Evolutionary conservation across 2,329 filamentous ascomycete species (phyloP), one percentile per base, ranked within the genome.

Genomic region (Cytospora paraplurivora): DNA sequence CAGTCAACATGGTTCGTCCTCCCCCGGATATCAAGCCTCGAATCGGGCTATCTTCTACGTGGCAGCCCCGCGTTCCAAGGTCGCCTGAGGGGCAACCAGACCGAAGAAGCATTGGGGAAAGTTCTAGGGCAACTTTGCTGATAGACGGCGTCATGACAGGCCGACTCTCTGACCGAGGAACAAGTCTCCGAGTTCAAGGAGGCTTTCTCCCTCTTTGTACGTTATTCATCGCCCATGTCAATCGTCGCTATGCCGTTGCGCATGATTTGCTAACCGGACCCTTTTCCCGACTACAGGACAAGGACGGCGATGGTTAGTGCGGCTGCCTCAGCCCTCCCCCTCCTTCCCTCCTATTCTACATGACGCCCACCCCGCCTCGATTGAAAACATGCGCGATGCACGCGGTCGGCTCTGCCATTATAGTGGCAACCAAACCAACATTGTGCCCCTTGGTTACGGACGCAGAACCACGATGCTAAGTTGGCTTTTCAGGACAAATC

Each of bases 181-280:
- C 95, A 99, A 87, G 95, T 99, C 78, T 98, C 95, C 78, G 95
- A 99, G 85, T 99, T 98, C 86, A 99, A 98, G 91, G 95, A 99
- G 85, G 95, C 95, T 62, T 99, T 99, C 84, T 99, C 95, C 78
- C 92, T 99, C 71, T 99, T 99, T 81, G 95, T 99, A 89, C 89
- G 95, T 53, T 51, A 21, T 59, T 38, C 12, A 49, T 47, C 37
- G 68, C 61, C 59, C 49, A 63, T 59, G 63, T 62, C 67, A 13
- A 27, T 15, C 44, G 49, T 11, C 55, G 27, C 41, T 37, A 8
- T 41, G 34, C 57, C 8, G 27, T 33, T 41, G 17, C 60, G 60
- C 60, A 44, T 58, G n/a, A 19, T 52, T 52, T 50, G 57, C 58
- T 65, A 35, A 65, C 67, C 34, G 62, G 70, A 66, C 63, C 61